Base-by-base conservation (phyloP, 83 land plant species). In the Picea abies region DNA sequence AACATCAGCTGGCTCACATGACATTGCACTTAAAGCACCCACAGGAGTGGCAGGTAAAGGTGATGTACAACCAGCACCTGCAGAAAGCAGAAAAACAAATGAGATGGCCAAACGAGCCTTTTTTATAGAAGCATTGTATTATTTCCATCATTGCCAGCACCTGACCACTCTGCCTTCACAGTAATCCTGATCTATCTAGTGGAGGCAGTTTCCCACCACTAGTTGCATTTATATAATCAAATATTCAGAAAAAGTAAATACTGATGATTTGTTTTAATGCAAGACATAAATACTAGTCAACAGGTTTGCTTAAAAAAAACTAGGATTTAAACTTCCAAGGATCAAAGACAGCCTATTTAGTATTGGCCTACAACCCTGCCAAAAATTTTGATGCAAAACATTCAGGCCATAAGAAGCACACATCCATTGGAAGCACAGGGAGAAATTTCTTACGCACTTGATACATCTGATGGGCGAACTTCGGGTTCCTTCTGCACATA, bases 401-500 rank as follows among this genome's bases (percentile, higher is more conserved):
- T 8, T 2, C 3, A 73, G 23, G 14, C 20, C 25, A 20, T 10
- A 6, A 73, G 77, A 20, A 73, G 47, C 52, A 73, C 9, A 5
- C 20, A 37, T 41, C 47, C 47, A 73, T 19, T 5, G 6, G 23
- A 35, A n/a, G 47, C 76, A 71, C 22, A 26, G 29, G 32, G 70
- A 67, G 35, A 2, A 20, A 10, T 39, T 9, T 41, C 77, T 44
- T 9, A 73, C 56, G 58, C 77, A 73, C 77, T 19, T 73, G 76
- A 70, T 29, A 70, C 77, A 9, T 73, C 77, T 20, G 25, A 37
- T 20, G 58, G 56, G 3, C 11, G 11, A 73, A 73, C 12, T 44
- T 73, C 58, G 23, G 47, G 77, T 73, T 41, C 77, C 77, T 73
- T 73, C 58, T 73, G 77, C 56, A 73, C 25, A 73, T 23, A 44